phyloP scores from a whole-genome alignment of 2,329 filamentous ascomycete species.

The Colletotrichum acutatum region DNA sequence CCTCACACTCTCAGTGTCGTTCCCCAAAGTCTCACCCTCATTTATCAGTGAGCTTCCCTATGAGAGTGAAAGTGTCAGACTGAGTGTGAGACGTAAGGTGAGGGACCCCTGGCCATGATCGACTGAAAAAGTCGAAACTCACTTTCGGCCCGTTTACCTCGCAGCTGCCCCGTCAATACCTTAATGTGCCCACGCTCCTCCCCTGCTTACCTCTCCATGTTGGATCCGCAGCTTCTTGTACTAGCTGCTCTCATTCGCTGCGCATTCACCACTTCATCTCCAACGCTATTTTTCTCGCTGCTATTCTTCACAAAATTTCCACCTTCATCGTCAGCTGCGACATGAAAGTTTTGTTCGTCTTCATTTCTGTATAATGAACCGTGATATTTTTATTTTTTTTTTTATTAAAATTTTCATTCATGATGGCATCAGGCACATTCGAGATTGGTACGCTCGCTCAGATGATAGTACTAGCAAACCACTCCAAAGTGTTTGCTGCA shows the following conservation, averaged over 20 bases:
- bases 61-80: no score
- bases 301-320: background rate
- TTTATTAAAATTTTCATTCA: no score
- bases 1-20: background rate
- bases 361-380: background rate
- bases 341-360: background rate
- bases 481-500: background rate
- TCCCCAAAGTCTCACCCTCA: background rate
- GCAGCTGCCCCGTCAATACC: background rate
- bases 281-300: conserved; percentile 26
- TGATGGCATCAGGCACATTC: background rate
- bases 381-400: no score
- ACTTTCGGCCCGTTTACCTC: conserved; percentile 33
- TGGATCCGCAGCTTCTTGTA: background rate
- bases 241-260: conserved; percentile 16
- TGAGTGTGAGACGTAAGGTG: no score
- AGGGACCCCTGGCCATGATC: conserved; percentile 1
- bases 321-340: background rate
- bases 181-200: background rate
- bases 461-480: background rate
- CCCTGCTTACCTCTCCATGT: background rate
- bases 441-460: background rate
- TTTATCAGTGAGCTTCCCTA: background rate
- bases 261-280: background rate
- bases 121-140: conserved; percentile 19